Evolutionary conservation across 805 yeast genomes (phyloP), one percentile per base, ranked within the genome.

Genomic region (Hyphopichia homilentoma): DNA sequence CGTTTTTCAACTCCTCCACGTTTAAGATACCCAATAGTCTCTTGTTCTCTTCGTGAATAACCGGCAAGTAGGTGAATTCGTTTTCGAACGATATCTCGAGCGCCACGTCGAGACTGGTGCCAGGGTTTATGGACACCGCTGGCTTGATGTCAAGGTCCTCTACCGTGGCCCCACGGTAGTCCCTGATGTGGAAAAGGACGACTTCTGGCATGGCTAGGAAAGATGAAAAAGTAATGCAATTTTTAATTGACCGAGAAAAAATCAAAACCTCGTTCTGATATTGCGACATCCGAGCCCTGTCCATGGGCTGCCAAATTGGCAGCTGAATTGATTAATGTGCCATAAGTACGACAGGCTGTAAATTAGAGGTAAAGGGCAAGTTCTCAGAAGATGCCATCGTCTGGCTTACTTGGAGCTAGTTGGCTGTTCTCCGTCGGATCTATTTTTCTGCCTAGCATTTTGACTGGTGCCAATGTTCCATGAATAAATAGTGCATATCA

Each of bases 81-180:
- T 73, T 58, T 47, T 77, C 82, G 38, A 61, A 75, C n/a, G 79
- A 65, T 23, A 74, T 56, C 41, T 74, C 80, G 21, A 73, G 53
- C 7, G 81, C 81, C 29, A 62, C 64, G n/a, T 52, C 54, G 22
- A 77, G 50, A 6, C 60, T 59, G 6, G 76, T 70, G 12, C 61
- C 48, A 1, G 79, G 79, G 30, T 64, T 62, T 19, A 77, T 69
- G 7, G 78, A 65, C 20, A 73, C 54, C 15, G 81, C 81, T 1
- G 81, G 82, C 25, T 70, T 69, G 30, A 75, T 65, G 48, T 76
- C 79, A 38, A 77, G 63, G 43, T 77, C 82, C 47, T 77, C 81
- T 5, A 77, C 68, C 2, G 78, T 73, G 8, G 81, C 80, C 0
- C 73, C 73, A 11, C 71, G 52, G 42, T 66, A 66, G 47, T 66